Evolutionary conservation across 2,329 filamentous ascomycete genomes (phyloP).

Genomic region (Arthroderma sp.): DNA sequence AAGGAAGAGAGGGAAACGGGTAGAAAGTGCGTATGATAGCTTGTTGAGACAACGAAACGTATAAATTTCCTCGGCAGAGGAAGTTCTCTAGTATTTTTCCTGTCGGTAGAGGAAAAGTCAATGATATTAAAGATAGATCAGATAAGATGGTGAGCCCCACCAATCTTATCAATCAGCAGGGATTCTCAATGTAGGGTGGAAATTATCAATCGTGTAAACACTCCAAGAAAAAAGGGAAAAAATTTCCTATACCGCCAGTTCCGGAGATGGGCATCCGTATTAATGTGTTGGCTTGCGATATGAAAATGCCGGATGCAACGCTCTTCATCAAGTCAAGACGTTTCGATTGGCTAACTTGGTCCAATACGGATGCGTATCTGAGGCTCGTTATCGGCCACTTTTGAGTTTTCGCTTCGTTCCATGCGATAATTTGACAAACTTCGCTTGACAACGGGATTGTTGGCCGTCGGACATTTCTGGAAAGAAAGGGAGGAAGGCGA

Average conservation of each 20-base stretch:
- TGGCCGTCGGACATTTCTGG: too few relatives aligned
- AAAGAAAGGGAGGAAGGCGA: neutral
- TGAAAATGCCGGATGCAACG: neutral
- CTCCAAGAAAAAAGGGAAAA: neutral
- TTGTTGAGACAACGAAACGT: neutral
- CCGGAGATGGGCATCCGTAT: too few relatives aligned
- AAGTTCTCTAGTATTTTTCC: neutral
- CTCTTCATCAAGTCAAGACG: neutral
- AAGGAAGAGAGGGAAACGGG: neutral
- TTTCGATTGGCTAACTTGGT: neutral
- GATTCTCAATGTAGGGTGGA: neutral
- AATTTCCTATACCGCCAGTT: neutral
- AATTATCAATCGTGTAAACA: neutral
- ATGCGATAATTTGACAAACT: neutral
- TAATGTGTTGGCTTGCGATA: neutral
- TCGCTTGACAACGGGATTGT: neutral
- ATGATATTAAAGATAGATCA: conserved; percentile 4
- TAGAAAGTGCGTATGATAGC: neutral
- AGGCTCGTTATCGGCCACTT: conserved; percentile 2
- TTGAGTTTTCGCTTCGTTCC: neutral
- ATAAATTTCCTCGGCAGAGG: neutral
- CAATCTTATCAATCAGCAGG: conserved; percentile 7
- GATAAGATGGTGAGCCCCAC: conserved; percentile 6
- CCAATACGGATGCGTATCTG: too few relatives aligned
- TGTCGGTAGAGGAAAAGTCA: neutral